phyloP scores from a whole-genome alignment of 1,284 basidiomycete genomes.

The Testicularia cyperi region DNA sequence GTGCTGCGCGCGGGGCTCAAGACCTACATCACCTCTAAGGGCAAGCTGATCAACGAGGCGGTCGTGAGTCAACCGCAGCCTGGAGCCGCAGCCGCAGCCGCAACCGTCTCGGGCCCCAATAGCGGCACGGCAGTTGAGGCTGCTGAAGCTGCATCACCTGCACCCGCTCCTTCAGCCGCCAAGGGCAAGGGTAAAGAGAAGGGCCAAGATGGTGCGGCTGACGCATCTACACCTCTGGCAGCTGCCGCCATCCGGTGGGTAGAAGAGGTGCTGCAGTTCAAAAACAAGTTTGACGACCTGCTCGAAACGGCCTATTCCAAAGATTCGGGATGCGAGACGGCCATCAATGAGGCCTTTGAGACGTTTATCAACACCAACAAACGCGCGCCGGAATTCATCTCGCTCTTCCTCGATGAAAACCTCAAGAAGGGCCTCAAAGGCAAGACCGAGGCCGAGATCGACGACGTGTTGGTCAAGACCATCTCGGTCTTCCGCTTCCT shows the following conservation, averaged over 20 bases:
- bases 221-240: conserved; percentile 47
- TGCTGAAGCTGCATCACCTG: background rate
- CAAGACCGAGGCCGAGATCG: conserved; percentile 91
- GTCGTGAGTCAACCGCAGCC: conserved; percentile 39
- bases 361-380: conserved; percentile 87
- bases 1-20: conserved; percentile 73
- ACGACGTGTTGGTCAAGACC: conserved; percentile 85
- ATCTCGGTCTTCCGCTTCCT: conserved; percentile 94
- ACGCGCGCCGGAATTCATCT: conserved; percentile 89
- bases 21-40: conserved; percentile 74
- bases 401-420: conserved; percentile 95
- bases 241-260: conserved; percentile 84
- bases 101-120: conserved; percentile 9
- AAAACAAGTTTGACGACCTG: conserved; percentile 82
- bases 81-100: too few relatives aligned
- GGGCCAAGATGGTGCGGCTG: conserved; percentile 2
- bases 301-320: conserved; percentile 73
- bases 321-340: conserved; percentile 76
- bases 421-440: conserved; percentile 93
- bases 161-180: background rate
- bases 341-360: conserved; percentile 91
- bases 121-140: conserved; percentile 4
- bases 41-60: conserved; percentile 75
- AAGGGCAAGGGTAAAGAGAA: conserved; percentile 19
- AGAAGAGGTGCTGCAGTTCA: conserved; percentile 83